These are phyloP conservation scores for Arabidopsis hybrid DNA, from an alignment of 441 rosid species.

Conservation along the genomic window DNA sequence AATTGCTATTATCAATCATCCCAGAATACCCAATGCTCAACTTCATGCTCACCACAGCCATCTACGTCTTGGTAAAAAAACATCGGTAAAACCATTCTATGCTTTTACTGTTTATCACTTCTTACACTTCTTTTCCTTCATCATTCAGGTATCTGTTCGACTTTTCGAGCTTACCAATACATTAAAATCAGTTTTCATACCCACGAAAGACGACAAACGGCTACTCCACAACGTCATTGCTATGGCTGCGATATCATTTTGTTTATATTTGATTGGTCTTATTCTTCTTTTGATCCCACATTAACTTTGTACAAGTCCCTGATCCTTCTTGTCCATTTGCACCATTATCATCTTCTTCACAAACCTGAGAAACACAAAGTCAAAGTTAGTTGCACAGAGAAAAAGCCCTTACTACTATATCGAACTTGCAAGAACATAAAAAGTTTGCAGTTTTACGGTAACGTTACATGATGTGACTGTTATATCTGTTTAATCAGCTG, in stretches of 20 bases:
- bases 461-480: no score
- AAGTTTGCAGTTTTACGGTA: no score
- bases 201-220: conserved; percentile 72
- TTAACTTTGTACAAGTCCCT: conserved; percentile 23
- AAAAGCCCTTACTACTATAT: no score
- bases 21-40: conserved; percentile 92
- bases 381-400: no score
- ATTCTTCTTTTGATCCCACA: conserved; percentile 81
- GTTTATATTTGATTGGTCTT: conserved; percentile 60
- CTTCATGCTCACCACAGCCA: conserved; percentile 91
- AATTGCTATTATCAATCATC: conserved; percentile 87
- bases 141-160: conserved; percentile 66
- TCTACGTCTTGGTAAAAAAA: conserved; percentile 72
- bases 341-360: background rate
- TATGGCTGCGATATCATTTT: conserved; percentile 60
- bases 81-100: background rate
- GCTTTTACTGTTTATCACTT: background rate
- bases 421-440: no score
- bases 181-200: conserved; percentile 75
- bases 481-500: no score
- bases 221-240: conserved; percentile 68
- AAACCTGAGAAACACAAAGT: no score
- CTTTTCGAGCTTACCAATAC: conserved; percentile 80
- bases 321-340: background rate
- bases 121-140: background rate